Evolutionary conservation across 768 basidiomycete species (phyloP).

Genomic region (Collybiopsis luxurians): DNA sequence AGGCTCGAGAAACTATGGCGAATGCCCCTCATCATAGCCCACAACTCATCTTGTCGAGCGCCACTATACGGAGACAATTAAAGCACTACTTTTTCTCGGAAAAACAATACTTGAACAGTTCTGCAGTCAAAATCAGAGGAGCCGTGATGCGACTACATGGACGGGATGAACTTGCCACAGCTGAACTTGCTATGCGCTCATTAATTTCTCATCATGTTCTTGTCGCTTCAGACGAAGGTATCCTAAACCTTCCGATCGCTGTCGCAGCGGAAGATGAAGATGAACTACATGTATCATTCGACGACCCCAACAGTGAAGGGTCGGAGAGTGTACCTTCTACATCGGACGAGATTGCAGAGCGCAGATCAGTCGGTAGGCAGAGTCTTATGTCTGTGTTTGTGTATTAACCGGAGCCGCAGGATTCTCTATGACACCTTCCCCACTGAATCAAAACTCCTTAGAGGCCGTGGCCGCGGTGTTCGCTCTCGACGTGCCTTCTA

Average conservation of each 20-base stretch:
- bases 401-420: constrained; percentile 27
- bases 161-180: not conserved
- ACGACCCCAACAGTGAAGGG: not conserved
- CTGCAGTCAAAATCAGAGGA: constrained; percentile 37
- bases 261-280: constrained; percentile 15
- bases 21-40: constrained; percentile 28
- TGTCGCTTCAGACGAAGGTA: constrained; percentile 54
- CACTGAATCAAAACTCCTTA: constrained; percentile 52
- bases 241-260: constrained; percentile 46
- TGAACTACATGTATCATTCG: constrained; percentile 7
- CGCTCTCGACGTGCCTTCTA: constrained; percentile 67
- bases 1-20: not conserved
- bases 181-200: not conserved
- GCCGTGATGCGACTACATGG: constrained; percentile 9
- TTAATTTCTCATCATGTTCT: constrained; percentile 52
- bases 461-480: constrained; percentile 72
- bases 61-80: constrained; percentile 60
- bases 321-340: not conserved
- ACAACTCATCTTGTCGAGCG: constrained; percentile 69
- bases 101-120: constrained; percentile 56
- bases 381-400: not conserved
- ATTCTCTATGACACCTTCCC: constrained; percentile 42
- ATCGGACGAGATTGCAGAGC: not conserved
- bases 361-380: constrained; percentile 1
- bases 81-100: constrained; percentile 51